Evolutionary conservation across 2,329 filamentous ascomycete genomes (phyloP), one percentile per base, ranked within the genome.

Genomic region (Bisporella sp.): DNA sequence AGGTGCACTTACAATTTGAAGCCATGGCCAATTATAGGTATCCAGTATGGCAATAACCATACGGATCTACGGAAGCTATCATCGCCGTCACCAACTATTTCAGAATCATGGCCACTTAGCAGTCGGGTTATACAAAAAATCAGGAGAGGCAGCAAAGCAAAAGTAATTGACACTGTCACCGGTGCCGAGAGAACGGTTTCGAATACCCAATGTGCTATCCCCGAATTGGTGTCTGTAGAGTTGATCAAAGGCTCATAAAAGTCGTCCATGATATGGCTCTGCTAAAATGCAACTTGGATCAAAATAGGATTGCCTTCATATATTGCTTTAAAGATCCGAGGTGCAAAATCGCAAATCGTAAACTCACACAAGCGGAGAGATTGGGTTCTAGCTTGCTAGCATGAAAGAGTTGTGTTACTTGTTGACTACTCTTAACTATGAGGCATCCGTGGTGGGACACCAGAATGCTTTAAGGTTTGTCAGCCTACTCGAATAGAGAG

Each of bases 11-110:
- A 67, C 56, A 80, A 75, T 21, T 64, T 66, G 40, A 75, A 57
- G 5, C 73, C 69, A 67, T 84, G 77, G 39, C 78, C 77, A 6
- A 83, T 35, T 47, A 75, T 69, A 1, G 81, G 80, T 6, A 84
- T 62, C 76, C 78, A 84, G 64, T 84, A 84, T 31, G 78, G 77
- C 28, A 75, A 56, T 50, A 71, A 64, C 62, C 73, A 74, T 53
- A 77, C 70, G 48, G 65, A 66, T 56, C 48, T 52, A n/a, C n/a
- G 8, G 8, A 37, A 8, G 35, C 35, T 4, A n/a, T 46, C 54
- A 39, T 57, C 47, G 28, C 50, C 35, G 29, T 50, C 41, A 46
- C 45, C 33, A 13, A 37, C 28, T 21, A 48, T 39, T 21, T 46
- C 13, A 6, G 55, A 44, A 13, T 47, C n/a, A 7, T 53, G 45